Percentiles rank a stretch among this genome's conserved stretches.
These are phyloP conservation scores for Tetracladium maxilliforme DNA, from an alignment of 2,329 filamentous ascomycete genomes.

Conservation along the genomic window DNA sequence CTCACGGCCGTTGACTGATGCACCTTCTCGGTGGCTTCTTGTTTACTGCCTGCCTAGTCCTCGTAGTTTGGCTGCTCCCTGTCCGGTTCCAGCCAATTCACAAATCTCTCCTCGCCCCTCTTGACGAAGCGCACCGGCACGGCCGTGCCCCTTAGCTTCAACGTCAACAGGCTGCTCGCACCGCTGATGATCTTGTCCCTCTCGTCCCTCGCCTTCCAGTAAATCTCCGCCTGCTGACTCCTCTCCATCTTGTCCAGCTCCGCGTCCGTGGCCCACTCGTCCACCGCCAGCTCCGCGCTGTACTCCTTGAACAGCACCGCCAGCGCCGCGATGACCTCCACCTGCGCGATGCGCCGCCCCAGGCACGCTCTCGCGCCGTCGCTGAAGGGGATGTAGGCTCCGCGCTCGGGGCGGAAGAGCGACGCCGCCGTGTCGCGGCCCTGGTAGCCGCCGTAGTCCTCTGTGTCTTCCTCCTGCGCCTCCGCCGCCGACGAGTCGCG, in stretches of 20 bases:
- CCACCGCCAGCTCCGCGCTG: constrained; percentile 56
- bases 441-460: constrained; percentile 42
- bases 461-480: constrained; percentile 20
- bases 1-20: too few species aligned
- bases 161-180: constrained; percentile 51
- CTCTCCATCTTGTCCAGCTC: constrained; percentile 35
- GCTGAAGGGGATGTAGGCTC: constrained; percentile 12
- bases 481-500: constrained; percentile 2
- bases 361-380: constrained; percentile 14
- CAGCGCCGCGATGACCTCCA: constrained; percentile 16
- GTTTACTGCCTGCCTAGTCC: too few species aligned
- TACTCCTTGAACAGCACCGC: constrained; percentile 24
- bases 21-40: too few species aligned
- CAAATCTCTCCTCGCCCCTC: constrained; percentile 57
- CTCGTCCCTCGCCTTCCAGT: constrained; percentile 42
- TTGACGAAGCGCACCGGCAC: constrained; percentile 54
- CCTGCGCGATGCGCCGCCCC: constrained; percentile 17
- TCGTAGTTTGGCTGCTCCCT: too few species aligned
- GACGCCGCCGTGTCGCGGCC: constrained; percentile 45
- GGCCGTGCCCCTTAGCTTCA: constrained; percentile 49
- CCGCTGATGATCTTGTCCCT: constrained; percentile 34
- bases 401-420: constrained; percentile 40
- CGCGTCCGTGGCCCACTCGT: constrained; percentile 37
- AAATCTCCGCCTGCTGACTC: constrained; percentile 33
- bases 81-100: constrained; percentile 18